Evolutionary conservation across 2,329 filamentous ascomycete genomes (phyloP).

Genomic region (Aureobasidium vineae): DNA sequence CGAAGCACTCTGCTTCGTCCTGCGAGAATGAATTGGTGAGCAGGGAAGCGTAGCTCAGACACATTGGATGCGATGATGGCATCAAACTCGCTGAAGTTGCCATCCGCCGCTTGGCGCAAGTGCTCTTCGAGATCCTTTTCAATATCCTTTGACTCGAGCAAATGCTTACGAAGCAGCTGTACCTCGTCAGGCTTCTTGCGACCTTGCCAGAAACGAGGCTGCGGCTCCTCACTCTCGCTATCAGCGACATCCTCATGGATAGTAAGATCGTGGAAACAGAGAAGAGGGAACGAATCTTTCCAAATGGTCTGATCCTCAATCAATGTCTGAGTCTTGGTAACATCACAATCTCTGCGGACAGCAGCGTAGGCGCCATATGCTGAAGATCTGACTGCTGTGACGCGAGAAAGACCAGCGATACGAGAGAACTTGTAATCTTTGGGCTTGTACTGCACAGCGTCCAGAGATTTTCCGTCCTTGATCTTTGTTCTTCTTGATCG

Average conservation of each 20-base stretch:
- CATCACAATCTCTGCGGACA: constrained; percentile 77
- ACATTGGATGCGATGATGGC: constrained; percentile 53
- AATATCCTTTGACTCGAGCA: constrained; percentile 63
- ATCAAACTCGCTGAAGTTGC: constrained; percentile 47
- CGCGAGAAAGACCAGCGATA: constrained; percentile 81
- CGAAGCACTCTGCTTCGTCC: constrained; percentile 71
- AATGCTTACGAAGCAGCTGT: constrained; percentile 55
- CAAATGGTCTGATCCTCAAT: constrained; percentile 68
- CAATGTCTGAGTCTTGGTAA: constrained; percentile 69
- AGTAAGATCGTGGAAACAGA: constrained; percentile 63
- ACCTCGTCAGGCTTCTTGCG: constrained; percentile 48
- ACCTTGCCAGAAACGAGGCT: constrained; percentile 51
- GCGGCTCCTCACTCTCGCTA: constrained; percentile 46
- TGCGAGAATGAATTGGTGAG: constrained; percentile 77
- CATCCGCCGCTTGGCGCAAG: constrained; percentile 39
- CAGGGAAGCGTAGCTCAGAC: constrained; percentile 70
- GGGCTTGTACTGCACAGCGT: constrained; percentile 57
- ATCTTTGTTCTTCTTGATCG: constrained; percentile 78
- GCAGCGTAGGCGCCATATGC: constrained; percentile 87
- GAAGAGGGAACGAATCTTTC: constrained; percentile 68
- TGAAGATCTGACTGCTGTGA: constrained; percentile 80
- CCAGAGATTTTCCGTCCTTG: constrained; percentile 60
- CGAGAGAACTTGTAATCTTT: constrained; percentile 97
- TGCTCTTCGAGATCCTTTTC: constrained; percentile 61
- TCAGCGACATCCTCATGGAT: constrained; percentile 42